Evolutionary conservation across 208 protist genomes (phyloP).

Genomic region (Crithidia thermophila): DNA sequence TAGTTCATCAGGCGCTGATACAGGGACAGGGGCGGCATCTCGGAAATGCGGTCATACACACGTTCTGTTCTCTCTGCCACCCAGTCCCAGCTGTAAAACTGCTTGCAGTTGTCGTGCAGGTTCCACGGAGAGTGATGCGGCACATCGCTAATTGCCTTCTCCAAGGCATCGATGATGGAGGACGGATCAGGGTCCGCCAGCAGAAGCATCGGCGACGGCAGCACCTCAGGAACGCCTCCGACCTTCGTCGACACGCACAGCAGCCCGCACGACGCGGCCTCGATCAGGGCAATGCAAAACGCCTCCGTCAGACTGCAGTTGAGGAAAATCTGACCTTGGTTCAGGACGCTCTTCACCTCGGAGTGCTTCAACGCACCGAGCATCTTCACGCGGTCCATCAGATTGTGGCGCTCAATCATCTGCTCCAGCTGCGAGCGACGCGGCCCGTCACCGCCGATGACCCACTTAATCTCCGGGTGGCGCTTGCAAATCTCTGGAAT

Average conservation of each 20-base stretch:
- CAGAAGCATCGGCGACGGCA: conserved; percentile 94
- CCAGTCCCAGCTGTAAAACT: conserved; percentile 97
- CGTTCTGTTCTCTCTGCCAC: conserved; percentile 93
- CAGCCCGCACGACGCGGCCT: conserved; percentile 96
- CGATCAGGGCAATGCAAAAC: conserved; percentile 99
- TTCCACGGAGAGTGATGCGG: conserved; percentile 83
- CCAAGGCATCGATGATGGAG: conserved; percentile 69
- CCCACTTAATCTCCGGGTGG: conserved; percentile 94
- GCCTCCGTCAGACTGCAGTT: conserved; percentile 99
- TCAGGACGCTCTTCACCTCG: conserved; percentile 90
- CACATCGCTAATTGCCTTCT: conserved; percentile 75
- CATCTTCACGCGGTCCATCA: conserved; percentile 97
- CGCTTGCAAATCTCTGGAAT: conserved; percentile 96
- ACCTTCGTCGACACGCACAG: conserved; percentile 97
- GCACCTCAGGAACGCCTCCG: conserved; percentile 98
- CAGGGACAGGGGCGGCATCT: conserved; percentile 52
- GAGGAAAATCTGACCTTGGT: conserved; percentile 98
- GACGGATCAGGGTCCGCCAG: conserved; percentile 91
- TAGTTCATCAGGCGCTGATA: conserved; percentile 88
- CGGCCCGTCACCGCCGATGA: conserved; percentile 98
- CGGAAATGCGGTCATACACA: conserved; percentile 93
- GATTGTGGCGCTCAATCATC: conserved; percentile 96
- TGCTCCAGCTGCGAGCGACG: conserved; percentile 96
- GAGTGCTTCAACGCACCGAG: conserved; percentile 95
- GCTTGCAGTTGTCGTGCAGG: conserved; percentile 85